Base-by-base conservation (phyloP, 495 filamentous ascomycete species). In the Penicillium samsonianum region DNA sequence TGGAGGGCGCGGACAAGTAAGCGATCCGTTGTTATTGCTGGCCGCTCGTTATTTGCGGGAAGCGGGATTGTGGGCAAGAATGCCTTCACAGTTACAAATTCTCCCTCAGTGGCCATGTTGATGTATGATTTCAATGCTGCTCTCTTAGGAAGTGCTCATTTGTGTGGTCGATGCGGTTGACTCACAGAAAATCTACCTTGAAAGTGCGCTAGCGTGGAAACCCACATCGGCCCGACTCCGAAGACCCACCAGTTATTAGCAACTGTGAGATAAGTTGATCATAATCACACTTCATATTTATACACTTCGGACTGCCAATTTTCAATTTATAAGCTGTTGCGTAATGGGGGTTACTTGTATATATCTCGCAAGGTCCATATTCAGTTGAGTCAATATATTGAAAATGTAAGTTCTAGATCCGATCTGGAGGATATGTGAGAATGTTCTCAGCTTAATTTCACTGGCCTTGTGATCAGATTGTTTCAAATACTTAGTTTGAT, bases 1-100 rank as follows among this genome's bases (percentile, higher is more conserved):
- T 38, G 38, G 16, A 72, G 63, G 1, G 74, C 65, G 3, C 80
- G 78, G 28, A 82, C 50, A 49, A 79, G 53, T 9, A 83, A 67
- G 7, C 80, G 76, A 19, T 73, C 67, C 8, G 80, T 81, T 14
- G 35, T 58, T 23, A 82, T 65, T 23, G 49, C 23, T 9, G 59
- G 28, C 4, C 54, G 53, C 26, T 50, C 42, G 30, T 22, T 33
- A n/a, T 49, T 57, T 31, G 40, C 2, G 3, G 59, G 59, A 19
- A 61, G 59, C 11, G 59, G 59, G 14, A 56, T 22, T n/a, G 54
- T 53, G 7, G 59, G 59, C 31, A 61, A 50, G 5, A 35, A 43
- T n/a, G 53, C 28, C 59, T 41, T 57, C n/a, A 61, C 54, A 2
- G 35, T 57, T 17, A 53, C 47, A 26, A 53, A 53, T 31, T 48